These are phyloP conservation scores for Leccinellum rugosiceps DNA, from an alignment of 768 basidiomycete genomes.

Conservation along the genomic window DNA sequence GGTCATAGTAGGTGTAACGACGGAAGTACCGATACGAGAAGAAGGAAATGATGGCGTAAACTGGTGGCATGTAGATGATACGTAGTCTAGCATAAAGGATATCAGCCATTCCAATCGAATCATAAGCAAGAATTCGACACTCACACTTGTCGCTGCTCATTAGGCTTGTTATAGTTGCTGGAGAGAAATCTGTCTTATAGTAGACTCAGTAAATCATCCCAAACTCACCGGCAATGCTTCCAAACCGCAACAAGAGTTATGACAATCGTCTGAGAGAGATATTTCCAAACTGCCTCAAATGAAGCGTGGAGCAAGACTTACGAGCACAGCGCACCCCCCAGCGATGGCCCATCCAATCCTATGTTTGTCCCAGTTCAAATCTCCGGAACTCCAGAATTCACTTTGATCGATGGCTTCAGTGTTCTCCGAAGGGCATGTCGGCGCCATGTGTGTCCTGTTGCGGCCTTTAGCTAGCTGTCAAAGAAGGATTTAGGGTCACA, in stretches of 20 bases:
- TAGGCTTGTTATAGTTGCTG: conserved; percentile 69
- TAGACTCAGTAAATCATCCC: background rate
- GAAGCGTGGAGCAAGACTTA: conserved; percentile 33
- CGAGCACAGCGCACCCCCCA: conserved; percentile 55
- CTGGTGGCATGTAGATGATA: conserved; percentile 78
- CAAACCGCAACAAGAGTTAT: conserved; percentile 55
- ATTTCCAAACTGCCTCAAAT: background rate
- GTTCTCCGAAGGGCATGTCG: conserved; percentile 52
- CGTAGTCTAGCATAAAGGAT: conserved; percentile 48
- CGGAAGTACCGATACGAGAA: conserved; percentile 83
- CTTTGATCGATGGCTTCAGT: conserved; percentile 50
- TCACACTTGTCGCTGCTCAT: conserved; percentile 80
- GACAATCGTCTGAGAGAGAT: conserved; percentile 48
- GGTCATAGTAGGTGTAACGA: conserved; percentile 62
- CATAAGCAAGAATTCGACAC: conserved; percentile 15
- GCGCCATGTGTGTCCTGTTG: conserved; percentile 16
- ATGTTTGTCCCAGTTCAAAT: conserved; percentile 58
- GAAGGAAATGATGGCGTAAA: conserved; percentile 82
- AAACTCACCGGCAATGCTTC: conserved; percentile 60
- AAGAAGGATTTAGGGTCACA: background rate
- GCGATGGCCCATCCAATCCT: conserved; percentile 74
- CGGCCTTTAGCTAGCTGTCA: background rate
- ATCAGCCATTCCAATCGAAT: background rate
- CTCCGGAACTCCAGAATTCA: conserved; percentile 56
- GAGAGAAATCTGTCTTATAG: background rate